A percentile compares a stretch with the other conserved stretches of the same genome.
Evolutionary conservation across 169 alveolate genomes (phyloP).

Genomic region (Plasmodium fragile): DNA sequence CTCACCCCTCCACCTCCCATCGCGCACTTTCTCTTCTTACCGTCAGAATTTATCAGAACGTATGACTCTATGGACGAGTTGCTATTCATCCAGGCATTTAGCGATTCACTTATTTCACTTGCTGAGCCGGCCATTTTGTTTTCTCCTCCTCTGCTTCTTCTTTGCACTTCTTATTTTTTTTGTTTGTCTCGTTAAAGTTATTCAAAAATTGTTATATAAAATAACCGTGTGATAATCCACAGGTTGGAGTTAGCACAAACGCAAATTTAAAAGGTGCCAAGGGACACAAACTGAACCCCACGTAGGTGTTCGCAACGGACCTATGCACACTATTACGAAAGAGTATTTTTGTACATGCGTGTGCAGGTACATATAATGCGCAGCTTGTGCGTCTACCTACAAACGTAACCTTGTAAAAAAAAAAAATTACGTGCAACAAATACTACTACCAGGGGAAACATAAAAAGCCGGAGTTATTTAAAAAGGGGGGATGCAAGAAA

Average conservation of each 20-base stretch:
- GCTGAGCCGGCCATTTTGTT: conserved; percentile 61
- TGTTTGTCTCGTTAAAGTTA: background rate
- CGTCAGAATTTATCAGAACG: conserved; percentile 59
- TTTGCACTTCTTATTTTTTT: conserved; percentile 1
- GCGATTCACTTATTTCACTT: conserved; percentile 70
- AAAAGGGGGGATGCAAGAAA: background rate
- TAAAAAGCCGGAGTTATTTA: background rate
- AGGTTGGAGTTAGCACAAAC: background rate
- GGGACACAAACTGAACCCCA: background rate
- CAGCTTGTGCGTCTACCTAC: background rate
- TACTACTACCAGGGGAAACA: background rate
- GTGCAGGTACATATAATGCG: background rate
- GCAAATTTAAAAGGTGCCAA: background rate
- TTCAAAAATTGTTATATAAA: background rate
- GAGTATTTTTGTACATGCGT: background rate
- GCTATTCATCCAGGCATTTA: conserved; percentile 64
- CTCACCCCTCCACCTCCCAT: background rate
- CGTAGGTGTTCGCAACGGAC: background rate
- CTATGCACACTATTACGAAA: background rate
- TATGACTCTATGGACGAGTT: conserved; percentile 56
- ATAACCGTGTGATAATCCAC: background rate
- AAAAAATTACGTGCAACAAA: conserved; percentile 5
- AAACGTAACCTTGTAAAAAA: background rate
- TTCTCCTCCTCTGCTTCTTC: background rate
- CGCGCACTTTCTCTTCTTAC: background rate